A percentile compares a stretch with the other conserved stretches of the same genome.
Evolutionary conservation across 1,284 basidiomycete species (phyloP).

Genomic region (Tilletiopsis washingtonensis): DNA sequence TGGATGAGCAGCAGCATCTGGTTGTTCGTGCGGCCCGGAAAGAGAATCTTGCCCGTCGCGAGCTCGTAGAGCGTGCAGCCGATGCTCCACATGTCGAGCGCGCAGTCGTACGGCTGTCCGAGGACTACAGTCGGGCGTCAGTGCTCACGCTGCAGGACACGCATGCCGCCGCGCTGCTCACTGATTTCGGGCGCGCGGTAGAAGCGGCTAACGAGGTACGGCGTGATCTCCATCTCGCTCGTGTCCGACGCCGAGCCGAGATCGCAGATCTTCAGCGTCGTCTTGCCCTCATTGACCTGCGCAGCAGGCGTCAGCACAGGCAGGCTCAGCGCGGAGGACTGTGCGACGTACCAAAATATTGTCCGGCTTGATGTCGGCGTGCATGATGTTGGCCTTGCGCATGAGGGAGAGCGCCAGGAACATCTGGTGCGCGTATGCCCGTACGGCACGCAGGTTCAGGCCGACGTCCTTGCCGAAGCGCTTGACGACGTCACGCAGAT

Average conservation of each 20-base stretch:
- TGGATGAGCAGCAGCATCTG: constrained; percentile 77
- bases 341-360: constrained; percentile 29
- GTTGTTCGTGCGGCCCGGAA: constrained; percentile 93
- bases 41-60: constrained; percentile 96
- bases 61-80: constrained; percentile 97
- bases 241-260: constrained; percentile 90
- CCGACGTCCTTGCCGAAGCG: constrained; percentile 98
- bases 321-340: background rate
- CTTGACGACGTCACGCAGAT: constrained; percentile 93
- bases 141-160: constrained; percentile 2
- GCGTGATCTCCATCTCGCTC: constrained; percentile 91
- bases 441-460: constrained; percentile 89
- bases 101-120: constrained; percentile 84
- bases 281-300: constrained; percentile 86
- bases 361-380: constrained; percentile 71
- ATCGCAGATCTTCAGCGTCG: constrained; percentile 87
- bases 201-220: constrained; percentile 94
- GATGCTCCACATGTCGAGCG: constrained; percentile 93
- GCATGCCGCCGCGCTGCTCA: constrained; percentile 50
- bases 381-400: constrained; percentile 84
- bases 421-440: constrained; percentile 92
- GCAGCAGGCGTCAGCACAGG: background rate
- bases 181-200: constrained; percentile 99
- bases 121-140: constrained; percentile 59
- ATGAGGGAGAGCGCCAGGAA: constrained; percentile 79